Evolutionary conservation across 1,284 basidiomycete species (phyloP).

Genomic region (Butyriboletus appendiculatus): DNA sequence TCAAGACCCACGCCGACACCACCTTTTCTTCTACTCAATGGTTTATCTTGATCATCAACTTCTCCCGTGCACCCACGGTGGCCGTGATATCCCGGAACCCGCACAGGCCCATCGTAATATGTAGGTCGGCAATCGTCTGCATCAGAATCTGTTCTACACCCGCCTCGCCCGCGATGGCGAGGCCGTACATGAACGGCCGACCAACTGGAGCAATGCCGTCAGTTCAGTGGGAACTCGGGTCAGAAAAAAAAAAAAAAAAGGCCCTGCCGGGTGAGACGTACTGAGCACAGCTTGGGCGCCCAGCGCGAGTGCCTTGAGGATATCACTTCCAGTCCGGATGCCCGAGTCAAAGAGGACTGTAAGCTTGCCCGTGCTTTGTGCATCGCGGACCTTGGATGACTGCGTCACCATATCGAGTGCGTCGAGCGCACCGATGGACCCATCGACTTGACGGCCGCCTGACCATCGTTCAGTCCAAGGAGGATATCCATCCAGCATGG

Average conservation of each 20-base stretch:
- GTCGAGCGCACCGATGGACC: constrained; percentile 70
- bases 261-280: constrained; percentile 33
- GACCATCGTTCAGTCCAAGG: neutral
- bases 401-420: constrained; percentile 64
- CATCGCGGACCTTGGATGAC: constrained; percentile 55
- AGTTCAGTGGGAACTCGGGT: neutral
- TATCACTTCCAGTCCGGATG: constrained; percentile 72
- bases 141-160: constrained; percentile 57
- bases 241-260: neutral
- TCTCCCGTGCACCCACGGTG: constrained; percentile 37
- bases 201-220: constrained; percentile 36
- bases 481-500: neutral
- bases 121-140: constrained; percentile 53
- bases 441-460: constrained; percentile 84
- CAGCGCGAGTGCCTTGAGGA: constrained; percentile 74
- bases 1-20: neutral
- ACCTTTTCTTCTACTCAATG: neutral
- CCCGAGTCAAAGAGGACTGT: constrained; percentile 81
- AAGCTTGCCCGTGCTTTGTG: constrained; percentile 58
- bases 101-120: constrained; percentile 50
- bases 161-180: constrained; percentile 51
- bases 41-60: constrained; percentile 25
- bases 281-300: constrained; percentile 66
- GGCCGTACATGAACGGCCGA: constrained; percentile 52
- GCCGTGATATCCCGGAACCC: constrained; percentile 43